A percentile compares a stretch with the other conserved stretches of the same genome.
phyloP scores from a whole-genome alignment of 352 stramenopile genomes.

The Thraustochytrium striatum region DNA sequence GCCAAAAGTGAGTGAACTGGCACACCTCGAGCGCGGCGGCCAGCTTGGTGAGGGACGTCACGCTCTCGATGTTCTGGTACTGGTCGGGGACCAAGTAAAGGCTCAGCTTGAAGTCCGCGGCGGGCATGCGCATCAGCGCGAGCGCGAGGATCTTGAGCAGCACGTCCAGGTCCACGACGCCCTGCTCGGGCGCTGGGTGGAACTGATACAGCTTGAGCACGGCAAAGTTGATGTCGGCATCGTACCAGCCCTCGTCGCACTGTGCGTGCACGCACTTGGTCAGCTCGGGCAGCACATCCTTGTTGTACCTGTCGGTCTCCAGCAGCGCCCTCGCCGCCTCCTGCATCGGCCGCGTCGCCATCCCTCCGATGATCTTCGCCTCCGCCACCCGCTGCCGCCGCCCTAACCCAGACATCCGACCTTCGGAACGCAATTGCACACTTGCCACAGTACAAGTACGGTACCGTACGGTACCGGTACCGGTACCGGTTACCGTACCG shows the following conservation, averaged over 20 bases:
- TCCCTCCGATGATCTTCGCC: too few relatives aligned
- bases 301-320: slow-evolving; percentile 47
- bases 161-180: slow-evolving; percentile 45
- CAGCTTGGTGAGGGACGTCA: slow-evolving; percentile 33
- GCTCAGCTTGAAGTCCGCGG: slow-evolving; percentile 40
- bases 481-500: too few relatives aligned
- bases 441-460: too few relatives aligned
- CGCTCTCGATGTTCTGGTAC: slow-evolving; percentile 36
- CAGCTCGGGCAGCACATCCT: slow-evolving; percentile 3
- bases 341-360: too few relatives aligned
- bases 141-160: slow-evolving; percentile 45
- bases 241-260: slow-evolving; percentile 34
- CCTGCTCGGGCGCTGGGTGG: slow-evolving; percentile 8
- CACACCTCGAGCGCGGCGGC: slow-evolving; percentile 35
- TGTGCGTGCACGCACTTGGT: slow-evolving; percentile 38
- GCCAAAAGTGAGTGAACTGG: slow-evolving; percentile 45
- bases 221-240: slow-evolving; percentile 34
- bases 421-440: too few relatives aligned
- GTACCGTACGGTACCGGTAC: too few relatives aligned
- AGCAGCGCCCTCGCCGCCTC: slow-evolving; percentile 9
- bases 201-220: slow-evolving; percentile 48
- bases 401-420: too few relatives aligned
- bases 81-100: slow-evolving; percentile 30
- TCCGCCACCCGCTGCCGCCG: too few relatives aligned
- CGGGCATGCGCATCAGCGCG: slow-evolving; percentile 27